Evolutionary conservation across 768 basidiomycete species (phyloP).

Genomic region (Mycena vulgaris): DNA sequence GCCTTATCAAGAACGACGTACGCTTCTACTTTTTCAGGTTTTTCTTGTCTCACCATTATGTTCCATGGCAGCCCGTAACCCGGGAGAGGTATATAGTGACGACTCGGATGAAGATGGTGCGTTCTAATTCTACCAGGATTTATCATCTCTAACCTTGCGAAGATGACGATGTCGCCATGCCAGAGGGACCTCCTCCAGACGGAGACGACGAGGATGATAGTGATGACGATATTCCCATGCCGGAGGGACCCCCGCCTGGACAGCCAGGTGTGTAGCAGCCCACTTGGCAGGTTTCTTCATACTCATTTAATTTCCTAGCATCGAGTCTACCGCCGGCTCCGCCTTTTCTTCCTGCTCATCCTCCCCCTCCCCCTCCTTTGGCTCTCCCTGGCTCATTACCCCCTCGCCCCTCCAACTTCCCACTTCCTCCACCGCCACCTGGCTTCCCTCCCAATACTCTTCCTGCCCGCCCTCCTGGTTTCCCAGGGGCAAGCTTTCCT

Average conservation of each 20-base stretch:
- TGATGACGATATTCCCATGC: constrained; percentile 93
- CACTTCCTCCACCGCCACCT: constrained; percentile 49
- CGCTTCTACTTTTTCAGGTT: constrained; percentile 48
- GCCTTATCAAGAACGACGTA: constrained; percentile 94
- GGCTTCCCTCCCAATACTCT: constrained; percentile 43
- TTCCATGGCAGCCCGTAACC: constrained; percentile 64
- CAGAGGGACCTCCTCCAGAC: constrained; percentile 75
- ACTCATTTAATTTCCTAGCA: neutral
- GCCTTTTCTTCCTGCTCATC: constrained; percentile 30
- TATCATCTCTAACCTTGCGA: constrained; percentile 11
- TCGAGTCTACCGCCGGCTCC: constrained; percentile 34
- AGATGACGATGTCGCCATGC: constrained; percentile 77
- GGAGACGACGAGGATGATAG: constrained; percentile 63
- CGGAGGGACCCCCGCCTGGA: constrained; percentile 81
- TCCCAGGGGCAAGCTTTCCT: constrained; percentile 45
- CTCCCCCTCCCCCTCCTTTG: constrained; percentile 36
- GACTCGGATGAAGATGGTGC: constrained; percentile 63
- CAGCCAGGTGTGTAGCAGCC: constrained; percentile 37
- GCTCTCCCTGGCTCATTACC: constrained; percentile 32
- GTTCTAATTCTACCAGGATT: constrained; percentile 4
- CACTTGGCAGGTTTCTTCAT: neutral
- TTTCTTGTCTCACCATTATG: constrained; percentile 19
- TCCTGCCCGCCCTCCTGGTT: constrained; percentile 48
- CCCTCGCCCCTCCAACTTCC: constrained; percentile 39
- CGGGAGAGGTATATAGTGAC: constrained; percentile 76